phyloP scores from a whole-genome alignment of 2,329 filamentous ascomycete genomes.

The Trichoderma sp. region DNA sequence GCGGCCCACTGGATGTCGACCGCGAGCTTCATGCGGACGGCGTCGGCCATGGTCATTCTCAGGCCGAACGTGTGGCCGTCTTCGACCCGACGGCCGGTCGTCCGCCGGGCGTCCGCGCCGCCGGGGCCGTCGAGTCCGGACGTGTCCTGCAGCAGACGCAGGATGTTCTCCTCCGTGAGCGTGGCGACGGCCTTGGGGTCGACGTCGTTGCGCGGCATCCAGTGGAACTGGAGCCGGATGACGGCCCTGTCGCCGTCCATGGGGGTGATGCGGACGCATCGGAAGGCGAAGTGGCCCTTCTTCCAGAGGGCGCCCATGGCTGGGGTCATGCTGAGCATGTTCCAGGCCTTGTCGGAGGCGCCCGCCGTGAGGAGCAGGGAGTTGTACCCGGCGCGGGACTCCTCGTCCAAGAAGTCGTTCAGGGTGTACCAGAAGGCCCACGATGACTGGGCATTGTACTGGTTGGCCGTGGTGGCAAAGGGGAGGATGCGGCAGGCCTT shows the following conservation, averaged over 20 bases:
- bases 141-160: neutral
- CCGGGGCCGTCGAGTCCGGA: neutral
- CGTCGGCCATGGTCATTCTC: neutral
- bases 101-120: neutral
- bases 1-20: neutral
- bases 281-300: neutral
- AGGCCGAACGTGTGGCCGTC: neutral
- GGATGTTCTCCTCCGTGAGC: neutral
- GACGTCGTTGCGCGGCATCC: constrained; percentile 3
- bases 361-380: neutral
- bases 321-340: neutral
- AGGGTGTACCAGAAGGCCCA: neutral
- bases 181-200: neutral
- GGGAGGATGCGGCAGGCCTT: neutral
- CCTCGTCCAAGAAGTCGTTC: neutral
- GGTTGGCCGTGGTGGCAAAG: neutral
- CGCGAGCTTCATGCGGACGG: neutral
- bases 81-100: neutral
- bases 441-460: neutral
- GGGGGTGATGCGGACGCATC: neutral
- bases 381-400: too few species aligned
- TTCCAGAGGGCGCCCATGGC: neutral
- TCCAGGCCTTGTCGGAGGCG: neutral
- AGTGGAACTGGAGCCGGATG: constrained; percentile 10
- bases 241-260: neutral